These are phyloP conservation scores for Cryphonectria radicalis DNA, from an alignment of 2,329 filamentous ascomycete genomes.

Conservation along the genomic window DNA sequence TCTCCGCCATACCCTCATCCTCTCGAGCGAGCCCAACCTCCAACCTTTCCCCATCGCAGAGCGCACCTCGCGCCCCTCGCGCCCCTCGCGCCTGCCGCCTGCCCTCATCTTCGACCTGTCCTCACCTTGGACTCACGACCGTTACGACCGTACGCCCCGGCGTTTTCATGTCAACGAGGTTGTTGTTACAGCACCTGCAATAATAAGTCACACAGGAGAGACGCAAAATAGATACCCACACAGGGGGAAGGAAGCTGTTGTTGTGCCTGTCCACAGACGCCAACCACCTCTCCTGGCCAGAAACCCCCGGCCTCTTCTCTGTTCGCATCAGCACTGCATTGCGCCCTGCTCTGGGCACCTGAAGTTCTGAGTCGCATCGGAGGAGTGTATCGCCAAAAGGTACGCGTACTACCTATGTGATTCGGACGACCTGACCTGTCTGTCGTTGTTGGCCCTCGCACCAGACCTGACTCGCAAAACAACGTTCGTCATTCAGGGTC, in stretches of 20 bases:
- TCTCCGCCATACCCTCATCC: neutral
- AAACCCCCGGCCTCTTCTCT: neutral
- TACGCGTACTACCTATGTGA: neutral
- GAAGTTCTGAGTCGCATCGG: slow-evolving; percentile 14
- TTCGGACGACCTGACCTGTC: neutral
- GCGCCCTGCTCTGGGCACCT: slow-evolving; percentile 7
- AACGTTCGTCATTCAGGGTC: neutral
- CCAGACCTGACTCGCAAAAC: neutral
- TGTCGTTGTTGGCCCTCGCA: neutral
- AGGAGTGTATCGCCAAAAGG: slow-evolving; percentile 1
- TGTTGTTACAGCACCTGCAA: slow-evolving; percentile 15
- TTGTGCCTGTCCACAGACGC: slow-evolving; percentile 18
- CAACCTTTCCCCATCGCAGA: neutral
- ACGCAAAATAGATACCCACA: slow-evolving; percentile 3
- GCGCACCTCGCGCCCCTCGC: neutral
- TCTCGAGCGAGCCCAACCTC: neutral
- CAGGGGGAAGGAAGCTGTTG: slow-evolving; percentile 6
- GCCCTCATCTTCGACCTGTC: neutral
- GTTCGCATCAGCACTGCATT: neutral
- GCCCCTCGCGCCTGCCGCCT: neutral
- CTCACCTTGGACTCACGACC: slow-evolving; percentile 4
- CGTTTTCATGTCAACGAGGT: slow-evolving; percentile 8
- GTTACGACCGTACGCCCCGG: neutral
- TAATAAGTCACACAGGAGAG: slow-evolving; percentile 10
- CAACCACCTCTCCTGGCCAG: slow-evolving; percentile 17